These are phyloP conservation scores for Dendrobium chrysotoxum DNA, from an alignment of 106 monocot species.

Conservation along the genomic window DNA sequence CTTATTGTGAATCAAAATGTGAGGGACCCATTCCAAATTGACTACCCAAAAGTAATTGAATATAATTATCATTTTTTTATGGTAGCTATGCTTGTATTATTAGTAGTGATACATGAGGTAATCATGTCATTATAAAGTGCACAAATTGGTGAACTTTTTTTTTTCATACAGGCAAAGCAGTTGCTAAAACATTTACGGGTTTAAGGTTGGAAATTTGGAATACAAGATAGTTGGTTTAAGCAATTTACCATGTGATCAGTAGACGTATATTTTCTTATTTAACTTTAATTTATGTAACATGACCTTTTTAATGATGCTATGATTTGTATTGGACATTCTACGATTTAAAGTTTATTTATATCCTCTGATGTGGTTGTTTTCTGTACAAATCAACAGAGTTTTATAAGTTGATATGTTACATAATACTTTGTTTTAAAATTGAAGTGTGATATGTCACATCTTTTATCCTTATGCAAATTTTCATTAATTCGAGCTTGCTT, in stretches of 20 bases:
- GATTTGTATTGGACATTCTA: too few species aligned
- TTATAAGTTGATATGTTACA: too few species aligned
- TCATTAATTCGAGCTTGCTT: too few species aligned
- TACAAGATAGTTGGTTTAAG: constrained; percentile 86
- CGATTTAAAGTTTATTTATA: too few species aligned
- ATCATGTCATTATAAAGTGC: neutral
- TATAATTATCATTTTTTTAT: too few species aligned
- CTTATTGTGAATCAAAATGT: constrained; percentile 78
- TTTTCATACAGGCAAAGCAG: constrained; percentile 59
- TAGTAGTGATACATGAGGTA: neutral
- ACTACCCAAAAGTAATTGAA: constrained; percentile 68
- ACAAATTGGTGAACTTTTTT: neutral
- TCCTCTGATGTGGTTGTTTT: too few species aligned
- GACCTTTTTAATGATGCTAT: too few species aligned
- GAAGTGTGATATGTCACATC: too few species aligned
- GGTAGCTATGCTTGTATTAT: neutral
- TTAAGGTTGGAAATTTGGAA: constrained; percentile 51
- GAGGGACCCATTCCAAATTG: too few species aligned
- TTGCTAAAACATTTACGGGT: constrained; percentile 71
- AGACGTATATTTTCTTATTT: constrained; percentile 25
- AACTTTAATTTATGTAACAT: neutral
- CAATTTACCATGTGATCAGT: constrained; percentile 61
- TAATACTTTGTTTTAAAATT: too few species aligned
- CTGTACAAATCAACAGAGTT: too few species aligned
- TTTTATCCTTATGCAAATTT: too few species aligned